Evolutionary conservation across 441 rosid species (phyloP), one percentile per base, ranked within the genome.

Genomic region (Populus trichocarpa): DNA sequence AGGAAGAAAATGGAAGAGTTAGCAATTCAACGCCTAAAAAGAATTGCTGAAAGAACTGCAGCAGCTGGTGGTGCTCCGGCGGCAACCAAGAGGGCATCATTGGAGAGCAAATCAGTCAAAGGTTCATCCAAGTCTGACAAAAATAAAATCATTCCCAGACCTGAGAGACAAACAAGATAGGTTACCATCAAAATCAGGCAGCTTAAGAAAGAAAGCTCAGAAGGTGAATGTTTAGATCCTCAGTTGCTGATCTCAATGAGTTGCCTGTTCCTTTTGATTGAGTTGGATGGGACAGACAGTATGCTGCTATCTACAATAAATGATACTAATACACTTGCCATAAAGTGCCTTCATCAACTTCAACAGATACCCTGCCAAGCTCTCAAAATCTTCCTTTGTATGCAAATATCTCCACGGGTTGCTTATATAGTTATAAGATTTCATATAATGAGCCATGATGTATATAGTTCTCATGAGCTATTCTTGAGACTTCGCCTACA

Each of bases 31-130:
- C 89, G 97, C 50, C 97, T 93, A 83, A 89, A 87, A 81, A 90
- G 97, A 82, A 93, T 93, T 38, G 93, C 98, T 0, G 92, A 91
- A 85, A 90, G 97, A 88, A 91, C 92, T 78, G 95, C 95, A 14
- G 86, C 89, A 20, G 74, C 78, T 36, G 82, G 81, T 35, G 4
- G 78, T 67, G 59, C 87, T 84, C 69, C 84, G 33, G 65, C 87
- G 18, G 73, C 85, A 38, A 59, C 83, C 78, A 88, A 78, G 80
- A 91, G 83, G 81, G 81, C 67, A 16, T 79, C 85, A 33, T 69
- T 70, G 65, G 86, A 82, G 71, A 83, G 79, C 79, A 87, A 84
- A 77, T 73, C 78, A 35, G n/a, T 69, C 6, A 86, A 80, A 81
- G 80, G 77, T n/a, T 68, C 86, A n/a, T 22, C 72, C 4, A 84